Evolutionary conservation across 2,329 filamentous ascomycete genomes (phyloP).

Genomic region (Ceratocystis huliohia): DNA sequence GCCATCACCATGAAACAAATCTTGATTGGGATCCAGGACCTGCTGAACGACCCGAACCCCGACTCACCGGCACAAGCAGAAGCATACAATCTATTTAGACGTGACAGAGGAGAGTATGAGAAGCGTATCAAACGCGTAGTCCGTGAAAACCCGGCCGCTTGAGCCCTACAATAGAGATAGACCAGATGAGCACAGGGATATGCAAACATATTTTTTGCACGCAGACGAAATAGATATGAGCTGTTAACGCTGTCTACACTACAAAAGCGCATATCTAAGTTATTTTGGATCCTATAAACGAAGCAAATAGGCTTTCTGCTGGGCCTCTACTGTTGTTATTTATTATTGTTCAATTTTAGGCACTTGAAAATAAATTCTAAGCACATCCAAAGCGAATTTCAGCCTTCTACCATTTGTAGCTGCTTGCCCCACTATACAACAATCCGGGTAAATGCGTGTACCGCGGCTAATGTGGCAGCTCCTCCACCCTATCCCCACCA

Average conservation of each 20-base stretch:
- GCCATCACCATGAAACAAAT: slow-evolving; percentile 99
- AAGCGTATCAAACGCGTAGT: slow-evolving; percentile 77
- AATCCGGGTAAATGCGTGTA: not conserved
- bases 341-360: not conserved
- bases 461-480: not conserved
- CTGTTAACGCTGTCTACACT: not conserved
- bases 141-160: slow-evolving; percentile 73
- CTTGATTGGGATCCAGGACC: slow-evolving; percentile 84
- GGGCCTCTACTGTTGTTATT: not conserved
- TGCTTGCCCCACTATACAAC: not conserved
- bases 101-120: slow-evolving; percentile 77
- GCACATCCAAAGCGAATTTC: not conserved
- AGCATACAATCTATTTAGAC: slow-evolving; percentile 93
- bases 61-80: slow-evolving; percentile 95
- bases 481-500: not conserved
- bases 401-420: not conserved
- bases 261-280: not conserved
- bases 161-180: slow-evolving; percentile 21
- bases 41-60: slow-evolving; percentile 91
- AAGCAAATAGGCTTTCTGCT: not conserved
- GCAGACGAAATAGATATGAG: too few species aligned
- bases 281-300: not conserved
- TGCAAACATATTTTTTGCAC: too few species aligned
- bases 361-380: not conserved
- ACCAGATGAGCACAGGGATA: not conserved